Evolutionary conservation across 306 rosid genomes (phyloP), one percentile per base, ranked within the genome.

Genomic region (Abrus precatorius): DNA sequence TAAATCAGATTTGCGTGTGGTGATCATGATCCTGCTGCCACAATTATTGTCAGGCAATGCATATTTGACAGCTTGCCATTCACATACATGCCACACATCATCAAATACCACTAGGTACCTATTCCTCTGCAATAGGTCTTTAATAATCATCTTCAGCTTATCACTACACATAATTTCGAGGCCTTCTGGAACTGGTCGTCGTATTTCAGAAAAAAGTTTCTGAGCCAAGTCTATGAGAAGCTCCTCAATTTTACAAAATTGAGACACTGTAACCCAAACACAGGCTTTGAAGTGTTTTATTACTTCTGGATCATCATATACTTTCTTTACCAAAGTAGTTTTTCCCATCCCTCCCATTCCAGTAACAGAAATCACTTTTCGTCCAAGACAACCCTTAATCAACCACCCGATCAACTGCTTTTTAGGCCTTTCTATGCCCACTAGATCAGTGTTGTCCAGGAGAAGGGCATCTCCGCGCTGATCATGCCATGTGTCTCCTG

Each of bases 291-390:
- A 91, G 66, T 82, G 85, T 40, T 63, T 85, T 70, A 72, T 86
- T 32, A 91, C 90, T 48, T 56, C 72, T 27, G 78, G 75, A 80
- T 87, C 91, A 80, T 88, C 87, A n/a, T 79, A 91, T 30, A 85
- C 92, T 75, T 85, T 76, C 75, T 87, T 82, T 34, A 80, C 90
- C 75, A 90, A 55, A 5, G 92, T 88, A 12, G 90, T 90, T 62
- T 90, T 90, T 36, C 94, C 94, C 87, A 86, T 34, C 56, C 94
- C 90, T 5, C 92, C 94, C 89, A 86, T 90, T 13, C 91, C 94
- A 4, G 86, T 83, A n/a, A 88, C 89, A 7, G 86, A 83, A 29
- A 86, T 80, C 28, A 85, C 89, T 52, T 76, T 69, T 32, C 80
- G 80, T 40, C 66, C 52, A 0, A 80, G 55, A 9, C 74, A 60